Conservation (phyloP, 2,329 filamentous ascomycete species). For the Penicillium nordicum region DNA sequence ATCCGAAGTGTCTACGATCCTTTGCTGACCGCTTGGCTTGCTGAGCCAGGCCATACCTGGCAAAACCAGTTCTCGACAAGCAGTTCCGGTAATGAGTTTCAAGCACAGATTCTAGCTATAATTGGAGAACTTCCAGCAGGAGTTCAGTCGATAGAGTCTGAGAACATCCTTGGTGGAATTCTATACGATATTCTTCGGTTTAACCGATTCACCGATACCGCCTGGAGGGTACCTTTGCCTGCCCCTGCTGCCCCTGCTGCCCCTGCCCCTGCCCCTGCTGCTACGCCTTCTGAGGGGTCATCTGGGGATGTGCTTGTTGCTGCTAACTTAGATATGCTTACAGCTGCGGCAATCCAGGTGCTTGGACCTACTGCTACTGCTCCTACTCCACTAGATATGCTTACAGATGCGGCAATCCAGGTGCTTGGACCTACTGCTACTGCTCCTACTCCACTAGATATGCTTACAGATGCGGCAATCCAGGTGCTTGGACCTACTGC, state of each 20-base stretch:
- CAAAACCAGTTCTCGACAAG: background rate
- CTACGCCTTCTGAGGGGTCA: background rate
- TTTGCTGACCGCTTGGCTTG: background rate
- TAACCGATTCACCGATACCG: background rate
- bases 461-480: background rate
- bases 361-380: background rate
- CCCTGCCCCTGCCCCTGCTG: background rate
- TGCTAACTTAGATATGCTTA: background rate
- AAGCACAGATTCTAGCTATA: background rate
- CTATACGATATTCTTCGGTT: background rate
- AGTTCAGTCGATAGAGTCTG: background rate
- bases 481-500: background rate
- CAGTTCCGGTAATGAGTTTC: background rate
- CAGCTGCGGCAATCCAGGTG: background rate
- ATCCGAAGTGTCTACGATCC: conserved; percentile 2
- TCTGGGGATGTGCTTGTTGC: background rate
- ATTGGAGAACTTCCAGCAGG: background rate
- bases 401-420: background rate
- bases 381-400: background rate
- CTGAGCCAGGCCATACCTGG: background rate
- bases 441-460: background rate
- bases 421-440: background rate
- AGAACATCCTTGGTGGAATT: background rate
- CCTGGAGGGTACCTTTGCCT: background rate
- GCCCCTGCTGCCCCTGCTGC: background rate